phyloP scores from a whole-genome alignment of 2,329 filamentous ascomycete species.

The Fusarium sp. region DNA sequence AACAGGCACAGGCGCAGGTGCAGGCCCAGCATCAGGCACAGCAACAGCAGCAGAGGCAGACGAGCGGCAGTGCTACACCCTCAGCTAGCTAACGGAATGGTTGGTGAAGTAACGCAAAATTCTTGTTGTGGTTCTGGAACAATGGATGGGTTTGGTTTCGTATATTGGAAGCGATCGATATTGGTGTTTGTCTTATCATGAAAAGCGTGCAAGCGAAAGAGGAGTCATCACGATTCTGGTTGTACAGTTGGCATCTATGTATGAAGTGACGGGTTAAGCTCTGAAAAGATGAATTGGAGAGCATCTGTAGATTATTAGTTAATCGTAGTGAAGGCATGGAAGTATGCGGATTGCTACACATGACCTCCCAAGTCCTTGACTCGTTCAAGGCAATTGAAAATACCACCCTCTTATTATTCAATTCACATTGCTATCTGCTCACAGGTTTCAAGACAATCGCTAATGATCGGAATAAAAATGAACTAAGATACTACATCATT shows the following conservation, averaged over 20 bases:
- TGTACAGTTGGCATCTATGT: constrained; percentile 26
- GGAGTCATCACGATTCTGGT: constrained; percentile 22
- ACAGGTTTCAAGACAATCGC: neutral
- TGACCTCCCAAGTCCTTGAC: constrained; percentile 24
- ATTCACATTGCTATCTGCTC: neutral
- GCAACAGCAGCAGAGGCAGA: constrained; percentile 48
- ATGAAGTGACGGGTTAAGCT: constrained; percentile 26
- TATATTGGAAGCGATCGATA: constrained; percentile 20
- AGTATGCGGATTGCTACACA: constrained; percentile 12
- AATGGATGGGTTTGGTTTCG: constrained; percentile 16
- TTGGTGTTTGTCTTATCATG: constrained; percentile 34
- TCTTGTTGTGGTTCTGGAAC: constrained; percentile 26
- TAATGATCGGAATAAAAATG: neutral
- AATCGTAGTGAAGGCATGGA: constrained; percentile 34
- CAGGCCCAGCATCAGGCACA: constrained; percentile 24
- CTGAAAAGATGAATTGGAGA: constrained; percentile 22
- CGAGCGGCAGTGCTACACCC: constrained; percentile 56
- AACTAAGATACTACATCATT: constrained; percentile 15
- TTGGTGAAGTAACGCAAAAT: neutral
- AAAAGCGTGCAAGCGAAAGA: constrained; percentile 31
- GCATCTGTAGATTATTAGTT: constrained; percentile 38
- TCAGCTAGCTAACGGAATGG: constrained; percentile 45
- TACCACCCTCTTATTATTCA: constrained; percentile 14
- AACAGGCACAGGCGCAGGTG: constrained; percentile 7
- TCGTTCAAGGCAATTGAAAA: constrained; percentile 30